Percentiles rank a stretch among this genome's conserved stretches.
Conservation (phyloP, 1,139 yeast species). For the Candida sanyaensis region DNA sequence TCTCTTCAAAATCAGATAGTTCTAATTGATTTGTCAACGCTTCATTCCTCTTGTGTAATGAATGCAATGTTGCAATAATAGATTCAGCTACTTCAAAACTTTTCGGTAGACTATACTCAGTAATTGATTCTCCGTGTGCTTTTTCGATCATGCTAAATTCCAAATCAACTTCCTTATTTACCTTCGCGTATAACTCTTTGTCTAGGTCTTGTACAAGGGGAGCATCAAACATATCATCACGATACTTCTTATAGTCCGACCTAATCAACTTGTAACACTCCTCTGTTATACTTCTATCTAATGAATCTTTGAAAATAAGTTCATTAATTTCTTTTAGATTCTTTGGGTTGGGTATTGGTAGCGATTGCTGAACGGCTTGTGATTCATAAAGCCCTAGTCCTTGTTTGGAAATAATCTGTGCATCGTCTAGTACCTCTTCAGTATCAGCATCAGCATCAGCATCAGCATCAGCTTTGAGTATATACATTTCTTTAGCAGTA, state of each 20-base stretch:
- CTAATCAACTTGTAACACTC: conserved; percentile 43
- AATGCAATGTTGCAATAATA: conserved; percentile 10
- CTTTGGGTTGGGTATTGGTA: conserved; percentile 50
- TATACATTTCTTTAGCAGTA: conserved; percentile 17
- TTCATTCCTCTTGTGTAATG: conserved; percentile 6
- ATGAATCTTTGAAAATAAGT: conserved; percentile 6
- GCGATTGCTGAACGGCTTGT: conserved; percentile 48
- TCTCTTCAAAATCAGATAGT: background rate
- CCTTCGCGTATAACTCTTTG: conserved; percentile 28
- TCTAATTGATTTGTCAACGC: background rate
- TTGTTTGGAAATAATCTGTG: too few relatives aligned
- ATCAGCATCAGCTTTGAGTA: conserved; percentile 2
- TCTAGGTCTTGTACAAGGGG: conserved; percentile 42
- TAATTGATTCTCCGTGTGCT: background rate
- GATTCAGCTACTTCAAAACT: conserved; percentile 8
- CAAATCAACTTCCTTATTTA: conserved; percentile 28
- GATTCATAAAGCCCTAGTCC: conserved; percentile 29
- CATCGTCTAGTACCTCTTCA: conserved; percentile 28
- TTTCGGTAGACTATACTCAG: conserved; percentile 7
- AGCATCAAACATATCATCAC: conserved; percentile 22
- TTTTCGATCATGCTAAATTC: conserved; percentile 17
- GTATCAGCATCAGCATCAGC: too few relatives aligned
- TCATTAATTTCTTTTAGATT: conserved; percentile 8
- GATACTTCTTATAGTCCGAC: conserved; percentile 48
- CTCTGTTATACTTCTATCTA: conserved; percentile 28